Conservation (phyloP, 306 rosid genomes). For the Medicago arabica region DNA sequence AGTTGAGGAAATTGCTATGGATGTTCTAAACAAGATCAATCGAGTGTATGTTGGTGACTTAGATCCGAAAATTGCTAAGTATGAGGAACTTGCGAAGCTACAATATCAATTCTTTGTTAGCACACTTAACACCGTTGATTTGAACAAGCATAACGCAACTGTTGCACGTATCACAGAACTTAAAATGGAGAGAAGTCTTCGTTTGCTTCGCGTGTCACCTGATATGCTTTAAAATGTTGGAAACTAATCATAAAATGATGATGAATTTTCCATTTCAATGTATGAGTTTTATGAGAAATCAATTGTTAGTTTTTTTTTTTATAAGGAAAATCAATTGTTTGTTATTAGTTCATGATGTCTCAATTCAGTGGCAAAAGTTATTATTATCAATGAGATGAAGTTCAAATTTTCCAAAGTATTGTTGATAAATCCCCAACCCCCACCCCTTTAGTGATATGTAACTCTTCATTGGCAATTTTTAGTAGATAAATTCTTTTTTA, state of each 20-base stretch:
- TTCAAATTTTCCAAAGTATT: not conserved
- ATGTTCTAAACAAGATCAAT: slow-evolving; percentile 36
- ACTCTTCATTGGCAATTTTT: not conserved
- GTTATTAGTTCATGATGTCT: no score
- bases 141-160: not conserved
- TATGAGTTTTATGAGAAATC: not conserved
- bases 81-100: slow-evolving; percentile 41
- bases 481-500: no score
- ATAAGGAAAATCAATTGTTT: no score
- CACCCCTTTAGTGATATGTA: not conserved
- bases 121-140: not conserved
- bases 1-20: slow-evolving; percentile 41
- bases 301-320: no score
- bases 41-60: slow-evolving; percentile 22
- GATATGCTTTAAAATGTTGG: slow-evolving; percentile 40
- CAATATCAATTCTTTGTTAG: not conserved
- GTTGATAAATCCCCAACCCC: not conserved
- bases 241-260: not conserved
- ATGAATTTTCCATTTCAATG: not conserved
- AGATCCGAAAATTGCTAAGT: slow-evolving; percentile 21
- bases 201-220: slow-evolving; percentile 50
- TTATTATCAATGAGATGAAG: no score
- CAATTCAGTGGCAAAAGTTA: no score
- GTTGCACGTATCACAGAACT: slow-evolving; percentile 14
- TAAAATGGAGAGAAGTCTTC: slow-evolving; percentile 40